Evolutionary conservation across 75 land plant genomes (phyloP).

Genomic region (Chamaecyparis obtusa): DNA sequence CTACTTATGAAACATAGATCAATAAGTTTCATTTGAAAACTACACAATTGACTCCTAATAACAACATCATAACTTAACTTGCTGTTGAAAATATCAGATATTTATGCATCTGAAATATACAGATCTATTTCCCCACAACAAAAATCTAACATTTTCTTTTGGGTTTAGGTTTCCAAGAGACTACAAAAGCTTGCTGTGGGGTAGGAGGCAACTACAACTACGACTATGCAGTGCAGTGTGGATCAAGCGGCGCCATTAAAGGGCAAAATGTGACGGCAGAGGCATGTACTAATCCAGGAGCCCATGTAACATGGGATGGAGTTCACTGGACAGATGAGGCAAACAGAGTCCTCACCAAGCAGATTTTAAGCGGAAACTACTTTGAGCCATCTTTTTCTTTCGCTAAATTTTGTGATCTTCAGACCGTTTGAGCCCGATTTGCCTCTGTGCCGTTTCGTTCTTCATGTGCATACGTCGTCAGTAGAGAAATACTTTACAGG

Average conservation of each 20-base stretch:
- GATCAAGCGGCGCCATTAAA: constrained; percentile 37
- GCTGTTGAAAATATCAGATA: too few species aligned
- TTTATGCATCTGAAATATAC: too few species aligned
- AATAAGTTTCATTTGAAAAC: too few species aligned
- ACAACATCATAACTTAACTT: too few species aligned
- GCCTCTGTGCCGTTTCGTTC: not conserved
- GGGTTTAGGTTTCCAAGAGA: constrained; percentile 52
- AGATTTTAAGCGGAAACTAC: constrained; percentile 50
- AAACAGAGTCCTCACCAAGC: constrained; percentile 41
- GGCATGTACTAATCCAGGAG: constrained; percentile 60
- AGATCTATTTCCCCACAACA: too few species aligned
- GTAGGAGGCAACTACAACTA: constrained; percentile 68
- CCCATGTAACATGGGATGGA: constrained; percentile 89
- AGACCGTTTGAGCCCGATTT: not conserved
- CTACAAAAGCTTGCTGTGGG: constrained; percentile 81
- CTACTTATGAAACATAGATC: too few species aligned
- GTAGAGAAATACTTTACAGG: not conserved
- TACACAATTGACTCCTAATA: too few species aligned
- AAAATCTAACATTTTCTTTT: not conserved
- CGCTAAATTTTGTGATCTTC: constrained; percentile 36
- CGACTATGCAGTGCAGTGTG: constrained; percentile 48
- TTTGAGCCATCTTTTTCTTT: constrained; percentile 64
- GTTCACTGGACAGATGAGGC: constrained; percentile 79
- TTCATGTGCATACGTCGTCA: too few species aligned
- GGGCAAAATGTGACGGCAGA: constrained; percentile 35